A percentile compares a stretch with the other conserved stretches of the same genome.
Evolutionary conservation across 2,329 filamentous ascomycete species (phyloP).

Genomic region (Colletotrichum orbiculare): DNA sequence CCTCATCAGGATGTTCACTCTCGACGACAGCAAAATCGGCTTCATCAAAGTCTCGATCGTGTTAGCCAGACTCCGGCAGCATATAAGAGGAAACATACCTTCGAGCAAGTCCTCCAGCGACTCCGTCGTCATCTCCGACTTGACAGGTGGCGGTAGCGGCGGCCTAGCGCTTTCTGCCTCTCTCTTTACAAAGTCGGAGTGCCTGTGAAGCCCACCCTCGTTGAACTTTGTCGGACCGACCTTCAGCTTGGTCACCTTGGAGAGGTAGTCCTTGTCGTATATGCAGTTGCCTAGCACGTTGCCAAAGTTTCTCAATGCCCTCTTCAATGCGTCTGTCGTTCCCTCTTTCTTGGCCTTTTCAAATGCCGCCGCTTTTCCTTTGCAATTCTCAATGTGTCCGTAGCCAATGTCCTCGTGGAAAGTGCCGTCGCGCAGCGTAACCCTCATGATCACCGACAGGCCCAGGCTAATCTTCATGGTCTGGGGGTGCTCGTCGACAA

Average conservation of each 20-base stretch:
- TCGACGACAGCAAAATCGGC: constrained; percentile 78
- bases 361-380: constrained; percentile 93
- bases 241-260: constrained; percentile 92
- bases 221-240: constrained; percentile 81
- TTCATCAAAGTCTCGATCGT: constrained; percentile 73
- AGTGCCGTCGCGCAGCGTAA: constrained; percentile 93
- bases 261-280: constrained; percentile 94
- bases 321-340: constrained; percentile 92
- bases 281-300: constrained; percentile 98
- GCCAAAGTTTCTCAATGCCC: constrained; percentile 89
- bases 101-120: constrained; percentile 65
- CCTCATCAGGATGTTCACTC: constrained; percentile 80
- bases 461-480: constrained; percentile 86
- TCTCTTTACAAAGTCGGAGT: constrained; percentile 79
- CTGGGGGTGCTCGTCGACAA: constrained; percentile 86
- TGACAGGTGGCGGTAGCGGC: constrained; percentile 38
- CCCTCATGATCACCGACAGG: constrained; percentile 88
- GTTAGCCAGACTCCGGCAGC: constrained; percentile 1
- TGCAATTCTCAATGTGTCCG: constrained; percentile 95
- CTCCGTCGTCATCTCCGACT: constrained; percentile 50
- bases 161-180: constrained; percentile 39
- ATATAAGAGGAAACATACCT: constrained; percentile 48
- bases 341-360: constrained; percentile 99
- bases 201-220: constrained; percentile 82
- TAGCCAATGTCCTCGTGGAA: constrained; percentile 98